Conservation (phyloP, 768 basidiomycete species). For the Mycena belliarum region DNA sequence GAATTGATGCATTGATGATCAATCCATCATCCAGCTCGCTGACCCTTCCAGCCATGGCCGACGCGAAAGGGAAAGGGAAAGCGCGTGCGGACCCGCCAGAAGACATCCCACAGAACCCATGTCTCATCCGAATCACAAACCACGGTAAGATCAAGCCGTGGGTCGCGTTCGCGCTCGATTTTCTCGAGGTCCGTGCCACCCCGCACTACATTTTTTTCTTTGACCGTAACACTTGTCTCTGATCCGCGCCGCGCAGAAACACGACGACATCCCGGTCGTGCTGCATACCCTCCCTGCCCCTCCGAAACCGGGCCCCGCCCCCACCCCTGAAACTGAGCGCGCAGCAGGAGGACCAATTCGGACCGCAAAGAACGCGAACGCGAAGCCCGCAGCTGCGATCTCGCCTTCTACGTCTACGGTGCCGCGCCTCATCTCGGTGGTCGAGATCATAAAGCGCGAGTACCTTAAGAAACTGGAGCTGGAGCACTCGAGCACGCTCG, state of each 20-base stretch:
- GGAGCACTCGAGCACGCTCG: slow-evolving; percentile 39
- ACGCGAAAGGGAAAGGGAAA: slow-evolving; percentile 23
- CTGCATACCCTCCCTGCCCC: slow-evolving; percentile 59
- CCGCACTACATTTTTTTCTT: background rate
- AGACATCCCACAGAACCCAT: slow-evolving; percentile 12
- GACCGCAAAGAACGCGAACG: slow-evolving; percentile 8
- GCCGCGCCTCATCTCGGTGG: slow-evolving; percentile 72
- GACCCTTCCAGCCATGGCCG: slow-evolving; percentile 5
- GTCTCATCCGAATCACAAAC: slow-evolving; percentile 53
- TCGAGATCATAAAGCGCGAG: slow-evolving; percentile 85
- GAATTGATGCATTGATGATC: too few relatives aligned
- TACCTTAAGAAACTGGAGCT: slow-evolving; percentile 56
- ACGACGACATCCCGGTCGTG: slow-evolving; percentile 49
- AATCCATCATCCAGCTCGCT: background rate
- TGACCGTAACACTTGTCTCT: background rate
- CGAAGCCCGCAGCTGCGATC: slow-evolving; percentile 20
- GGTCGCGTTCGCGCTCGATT: slow-evolving; percentile 54
- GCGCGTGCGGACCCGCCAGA: slow-evolving; percentile 7
- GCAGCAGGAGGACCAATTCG: slow-evolving; percentile 1
- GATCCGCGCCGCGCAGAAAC: slow-evolving; percentile 35
- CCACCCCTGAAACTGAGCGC: slow-evolving; percentile 3
- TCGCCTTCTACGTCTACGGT: slow-evolving; percentile 41
- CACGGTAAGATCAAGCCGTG: slow-evolving; percentile 56
- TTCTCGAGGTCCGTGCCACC: slow-evolving; percentile 46
- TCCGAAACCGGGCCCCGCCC: slow-evolving; percentile 9